phyloP scores from a whole-genome alignment of 192 early-diverging fungal genomes.

The Coemansia biformis region DNA sequence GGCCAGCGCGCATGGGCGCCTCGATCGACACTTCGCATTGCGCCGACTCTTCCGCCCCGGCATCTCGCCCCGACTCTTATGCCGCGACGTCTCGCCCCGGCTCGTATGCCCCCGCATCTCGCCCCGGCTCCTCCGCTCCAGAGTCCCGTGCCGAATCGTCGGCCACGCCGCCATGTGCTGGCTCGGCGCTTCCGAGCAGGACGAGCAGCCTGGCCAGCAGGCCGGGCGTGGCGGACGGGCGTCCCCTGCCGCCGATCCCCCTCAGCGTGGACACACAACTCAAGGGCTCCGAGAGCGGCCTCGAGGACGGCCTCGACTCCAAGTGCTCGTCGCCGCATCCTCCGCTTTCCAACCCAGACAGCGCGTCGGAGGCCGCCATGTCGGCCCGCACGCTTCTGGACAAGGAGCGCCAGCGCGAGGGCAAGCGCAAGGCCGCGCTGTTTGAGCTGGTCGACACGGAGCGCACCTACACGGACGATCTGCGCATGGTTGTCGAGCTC shows the following conservation, averaged over 20 bases:
- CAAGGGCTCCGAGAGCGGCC: neutral
- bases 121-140: too few species aligned
- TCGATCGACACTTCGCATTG: too few species aligned
- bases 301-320: neutral
- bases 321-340: constrained; percentile 4
- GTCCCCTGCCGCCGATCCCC: too few species aligned
- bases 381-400: constrained; percentile 13
- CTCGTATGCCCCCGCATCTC: too few species aligned
- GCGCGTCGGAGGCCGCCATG: constrained; percentile 3
- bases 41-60: neutral
- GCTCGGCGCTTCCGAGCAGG: constrained; percentile 24
- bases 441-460: constrained; percentile 48
- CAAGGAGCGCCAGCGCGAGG: constrained; percentile 36
- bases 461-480: constrained; percentile 41
- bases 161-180: constrained; percentile 5
- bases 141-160: neutral
- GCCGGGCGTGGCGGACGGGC: neutral
- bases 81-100: too few species aligned
- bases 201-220: constrained; percentile 31
- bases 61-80: too few species aligned
- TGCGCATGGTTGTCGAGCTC: constrained; percentile 50
- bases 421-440: constrained; percentile 46
- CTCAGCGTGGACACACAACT: constrained; percentile 35
- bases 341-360: constrained; percentile 3
- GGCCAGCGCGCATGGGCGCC: too few species aligned